Base-by-base conservation (phyloP, 768 basidiomycete genomes). In the Mrakia hoshinonis region DNA sequence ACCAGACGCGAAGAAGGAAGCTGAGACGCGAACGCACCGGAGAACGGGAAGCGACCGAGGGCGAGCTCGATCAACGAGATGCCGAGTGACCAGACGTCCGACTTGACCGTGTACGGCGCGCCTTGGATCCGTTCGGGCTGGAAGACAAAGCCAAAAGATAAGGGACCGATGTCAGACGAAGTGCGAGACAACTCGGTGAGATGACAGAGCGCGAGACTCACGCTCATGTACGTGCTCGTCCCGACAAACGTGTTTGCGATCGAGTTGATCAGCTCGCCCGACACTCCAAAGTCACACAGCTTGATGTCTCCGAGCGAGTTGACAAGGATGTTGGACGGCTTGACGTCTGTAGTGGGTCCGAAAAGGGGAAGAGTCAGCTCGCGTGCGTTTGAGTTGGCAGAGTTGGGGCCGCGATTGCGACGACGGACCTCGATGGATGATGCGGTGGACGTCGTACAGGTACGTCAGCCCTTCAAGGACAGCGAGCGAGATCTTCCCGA, bases 41-140 rank as follows among this genome's bases (percentile, higher is more conserved):
- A 87, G 82, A 98, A 99, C 29, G 96, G 96, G 84, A 99, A 99
- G 47, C 92, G 89, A 20, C 95, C 96, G 39, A 95, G 86, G 0
- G 93, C 96, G 51, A 99, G 87, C 81, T 99, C 96, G 79, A 98
- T 94, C 61, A 99, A 84, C 10, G 93, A 91, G 77, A 99, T 92
- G 38, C 96, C 96, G 54, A 98, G 85, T 0, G 95, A 97, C 96
- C 96, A 99, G 4, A 98, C 95, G 76, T 99, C 96, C 4, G 94
- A 97, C 81, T 98, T 98, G 80, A 99, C 95, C 36, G 92, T 93
- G 80, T 99, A 98, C 77, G 91, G 91, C 1, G 92, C 92, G 63
- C 96, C 96, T 81, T 98, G 95, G 82, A 99, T 98, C 72, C 96
- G 92, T 77, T 99, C 96, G 22, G 96, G 96, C 96, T 99, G 80